phyloP scores from a whole-genome alignment of 345 rosid species.

The Eucalyptus paniculata region DNA sequence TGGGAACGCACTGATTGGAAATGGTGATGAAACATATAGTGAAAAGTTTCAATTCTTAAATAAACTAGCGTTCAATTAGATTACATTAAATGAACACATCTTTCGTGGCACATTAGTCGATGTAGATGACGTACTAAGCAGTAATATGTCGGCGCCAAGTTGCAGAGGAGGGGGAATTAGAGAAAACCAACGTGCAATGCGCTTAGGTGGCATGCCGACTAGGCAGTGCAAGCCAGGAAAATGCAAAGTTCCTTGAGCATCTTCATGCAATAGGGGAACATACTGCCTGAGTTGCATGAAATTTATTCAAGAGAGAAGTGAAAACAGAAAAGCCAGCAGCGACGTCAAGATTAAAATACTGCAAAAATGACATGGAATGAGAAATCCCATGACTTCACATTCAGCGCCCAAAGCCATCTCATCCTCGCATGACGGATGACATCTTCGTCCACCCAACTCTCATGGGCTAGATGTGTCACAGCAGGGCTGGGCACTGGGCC shows the following conservation, averaged over 20 bases:
- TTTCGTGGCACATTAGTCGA: background rate
- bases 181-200: background rate
- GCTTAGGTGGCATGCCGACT: background rate
- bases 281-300: background rate
- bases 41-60: background rate
- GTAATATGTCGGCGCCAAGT: background rate
- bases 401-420: background rate
- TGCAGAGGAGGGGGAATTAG: background rate
- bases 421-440: background rate
- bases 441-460: background rate
- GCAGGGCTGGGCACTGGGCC: background rate
- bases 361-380: background rate
- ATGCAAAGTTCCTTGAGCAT: background rate
- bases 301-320: background rate
- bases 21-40: background rate
- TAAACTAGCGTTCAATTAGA: background rate
- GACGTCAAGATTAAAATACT: background rate
- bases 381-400: background rate
- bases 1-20: accelerated
- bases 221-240: background rate
- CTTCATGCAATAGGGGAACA: background rate
- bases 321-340: background rate
- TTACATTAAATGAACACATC: background rate
- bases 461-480: background rate
- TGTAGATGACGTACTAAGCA: background rate